A percentile compares a stretch with the other conserved stretches of the same genome.
Conservation (phyloP, 2,329 filamentous ascomycete genomes). For the Fusarium heterosporum region DNA sequence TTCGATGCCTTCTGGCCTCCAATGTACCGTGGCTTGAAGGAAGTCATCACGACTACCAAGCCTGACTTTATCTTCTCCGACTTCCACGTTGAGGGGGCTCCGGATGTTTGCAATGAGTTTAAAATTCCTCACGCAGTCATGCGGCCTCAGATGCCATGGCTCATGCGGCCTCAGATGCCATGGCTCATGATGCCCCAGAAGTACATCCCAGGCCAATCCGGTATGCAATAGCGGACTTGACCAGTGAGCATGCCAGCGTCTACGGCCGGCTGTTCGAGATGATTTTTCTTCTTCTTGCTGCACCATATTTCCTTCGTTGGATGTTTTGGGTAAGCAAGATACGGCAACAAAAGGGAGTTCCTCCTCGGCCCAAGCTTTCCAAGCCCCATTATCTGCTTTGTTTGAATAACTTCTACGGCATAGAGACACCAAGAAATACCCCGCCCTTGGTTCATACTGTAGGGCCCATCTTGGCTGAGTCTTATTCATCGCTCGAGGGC, state of each 20-base stretch:
- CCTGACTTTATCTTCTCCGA: slow-evolving; percentile 12
- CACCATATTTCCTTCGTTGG: slow-evolving; percentile 7
- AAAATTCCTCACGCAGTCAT: slow-evolving; percentile 6
- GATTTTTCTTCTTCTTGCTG: slow-evolving; percentile 1
- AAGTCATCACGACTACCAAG: not conserved
- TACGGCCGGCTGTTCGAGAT: slow-evolving; percentile 7
- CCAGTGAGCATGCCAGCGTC: slow-evolving; percentile 6
- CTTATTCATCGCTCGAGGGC: not conserved
- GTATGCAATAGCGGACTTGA: slow-evolving; percentile 8
- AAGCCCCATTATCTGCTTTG: slow-evolving; percentile 11
- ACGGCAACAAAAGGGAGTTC: not conserved
- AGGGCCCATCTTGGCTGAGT: slow-evolving; percentile 5
- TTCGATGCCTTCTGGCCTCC: slow-evolving; percentile 9
- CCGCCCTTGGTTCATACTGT: slow-evolving; percentile 9
- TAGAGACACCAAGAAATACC: slow-evolving; percentile 8
- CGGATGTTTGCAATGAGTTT: slow-evolving; percentile 8
- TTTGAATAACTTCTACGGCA: slow-evolving; percentile 12
- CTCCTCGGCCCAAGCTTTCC: not conserved
- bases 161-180: slow-evolving; percentile 17
- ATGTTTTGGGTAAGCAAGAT: slow-evolving; percentile 5
- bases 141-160: slow-evolving; percentile 15
- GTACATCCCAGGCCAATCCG: slow-evolving; percentile 6
- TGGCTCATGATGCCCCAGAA: slow-evolving; percentile 19
- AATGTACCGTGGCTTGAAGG: slow-evolving; percentile 3
- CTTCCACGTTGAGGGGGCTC: slow-evolving; percentile 8